Conservation (phyloP, 371 early-diverging fungal species). For the Mucor sp. region DNA sequence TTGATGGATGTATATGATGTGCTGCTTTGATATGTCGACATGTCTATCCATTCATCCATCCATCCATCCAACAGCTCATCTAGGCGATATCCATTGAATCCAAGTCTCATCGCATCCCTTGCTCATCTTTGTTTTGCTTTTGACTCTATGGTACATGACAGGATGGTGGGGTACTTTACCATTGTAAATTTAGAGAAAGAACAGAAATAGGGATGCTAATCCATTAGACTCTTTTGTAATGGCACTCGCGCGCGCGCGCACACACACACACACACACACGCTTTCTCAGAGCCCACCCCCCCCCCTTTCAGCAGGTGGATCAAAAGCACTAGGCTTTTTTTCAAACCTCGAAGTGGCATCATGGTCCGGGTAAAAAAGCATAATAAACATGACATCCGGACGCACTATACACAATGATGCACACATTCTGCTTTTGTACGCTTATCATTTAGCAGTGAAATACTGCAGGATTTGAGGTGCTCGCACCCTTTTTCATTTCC, state of each 20-base stretch:
- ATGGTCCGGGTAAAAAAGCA: not conserved
- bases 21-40: not conserved
- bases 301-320: not conserved
- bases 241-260: not conserved
- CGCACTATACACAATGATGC: too few species aligned
- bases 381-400: not conserved
- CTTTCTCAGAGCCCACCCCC: not conserved
- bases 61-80: not conserved
- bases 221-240: not conserved
- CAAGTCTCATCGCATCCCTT: not conserved
- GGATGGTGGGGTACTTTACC: conserved; percentile 5
- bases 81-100: not conserved
- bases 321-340: not conserved
- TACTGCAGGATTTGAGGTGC: too few species aligned
- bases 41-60: not conserved
- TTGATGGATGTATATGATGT: conserved; percentile 5
- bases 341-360: not conserved
- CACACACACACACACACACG: not conserved
- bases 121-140: not conserved
- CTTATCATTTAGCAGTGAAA: too few species aligned
- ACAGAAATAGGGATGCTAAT: conserved; percentile 6
- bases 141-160: not conserved
- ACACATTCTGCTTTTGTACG: too few species aligned
- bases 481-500: too few species aligned
- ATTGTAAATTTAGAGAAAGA: conserved; percentile 24